Conservation (phyloP, 148 eudicot genomes). For the Rhododendron mucronatum region DNA sequence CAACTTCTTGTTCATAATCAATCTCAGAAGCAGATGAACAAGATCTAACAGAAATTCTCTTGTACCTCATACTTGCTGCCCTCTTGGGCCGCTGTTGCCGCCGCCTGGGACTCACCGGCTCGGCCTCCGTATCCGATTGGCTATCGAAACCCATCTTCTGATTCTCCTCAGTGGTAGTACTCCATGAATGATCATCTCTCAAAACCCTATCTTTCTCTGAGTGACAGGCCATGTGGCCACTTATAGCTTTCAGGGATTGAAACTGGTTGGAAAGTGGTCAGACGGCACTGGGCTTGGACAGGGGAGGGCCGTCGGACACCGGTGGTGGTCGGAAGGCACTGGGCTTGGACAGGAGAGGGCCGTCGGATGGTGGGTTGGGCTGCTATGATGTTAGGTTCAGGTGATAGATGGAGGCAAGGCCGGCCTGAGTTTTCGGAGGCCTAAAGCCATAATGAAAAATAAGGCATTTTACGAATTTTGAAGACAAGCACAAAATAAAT, state of each 20-base stretch:
- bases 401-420: no score
- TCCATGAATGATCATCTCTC: conserved; percentile 39
- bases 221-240: conserved; percentile 94
- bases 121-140: conserved; percentile 29
- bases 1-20: conserved; percentile 76
- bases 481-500: no score
- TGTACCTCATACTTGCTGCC: conserved; percentile 44
- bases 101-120: conserved; percentile 9
- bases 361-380: no score
- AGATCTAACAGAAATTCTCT: conserved; percentile 27
- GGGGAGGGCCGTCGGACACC: no score
- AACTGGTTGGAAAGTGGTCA: no score
- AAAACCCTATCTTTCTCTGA: conserved; percentile 58
- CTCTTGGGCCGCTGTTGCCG: conserved; percentile 22
- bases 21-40: conserved; percentile 62
- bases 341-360: no score
- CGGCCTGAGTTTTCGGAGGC: no score
- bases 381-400: no score
- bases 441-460: no score
- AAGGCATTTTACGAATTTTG: no score
- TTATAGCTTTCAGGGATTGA: conserved; percentile 48
- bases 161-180: conserved; percentile 15
- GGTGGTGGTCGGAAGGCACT: no score
- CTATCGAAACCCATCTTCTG: conserved; percentile 37
- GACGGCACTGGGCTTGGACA: no score